These are phyloP conservation scores for Aspergillus conjunctus DNA, from an alignment of 495 filamentous ascomycete genomes.

Conservation along the genomic window DNA sequence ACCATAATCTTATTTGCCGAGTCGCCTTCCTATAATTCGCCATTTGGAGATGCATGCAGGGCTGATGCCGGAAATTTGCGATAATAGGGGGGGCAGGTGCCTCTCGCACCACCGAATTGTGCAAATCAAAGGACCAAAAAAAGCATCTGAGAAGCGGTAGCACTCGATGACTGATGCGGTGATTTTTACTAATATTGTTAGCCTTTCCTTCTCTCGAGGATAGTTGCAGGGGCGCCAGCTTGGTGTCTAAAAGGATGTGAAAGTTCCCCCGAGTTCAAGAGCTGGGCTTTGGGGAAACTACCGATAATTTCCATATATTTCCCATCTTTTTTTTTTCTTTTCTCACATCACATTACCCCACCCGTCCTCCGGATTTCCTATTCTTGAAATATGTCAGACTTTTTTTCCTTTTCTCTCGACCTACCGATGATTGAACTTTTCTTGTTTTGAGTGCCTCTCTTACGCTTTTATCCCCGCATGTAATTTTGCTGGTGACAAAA, in stretches of 20 bases:
- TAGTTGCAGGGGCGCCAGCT: conserved; percentile 18
- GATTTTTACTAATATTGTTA: conserved; percentile 25
- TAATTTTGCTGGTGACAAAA: conserved; percentile 38
- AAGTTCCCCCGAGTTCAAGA: conserved; percentile 9
- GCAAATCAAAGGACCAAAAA: conserved; percentile 15
- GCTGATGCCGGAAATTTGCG: conserved; percentile 15
- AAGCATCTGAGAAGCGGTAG: conserved; percentile 15
- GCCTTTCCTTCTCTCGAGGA: conserved; percentile 15
- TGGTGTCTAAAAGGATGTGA: conserved; percentile 12
- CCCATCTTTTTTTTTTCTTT: conserved; percentile 19
- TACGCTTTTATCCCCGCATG: conserved; percentile 42
- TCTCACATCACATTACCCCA: conserved; percentile 21
- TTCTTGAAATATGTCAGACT: conserved; percentile 21
- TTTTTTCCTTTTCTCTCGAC: conserved; percentile 19
- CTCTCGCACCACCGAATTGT: conserved; percentile 6
- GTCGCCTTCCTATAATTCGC: conserved; percentile 37
- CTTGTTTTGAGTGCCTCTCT: conserved; percentile 32
- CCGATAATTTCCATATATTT: conserved; percentile 28
- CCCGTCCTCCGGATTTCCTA: conserved; percentile 18
- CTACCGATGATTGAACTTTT: conserved; percentile 19
- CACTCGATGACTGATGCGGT: conserved; percentile 23
- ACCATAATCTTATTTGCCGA: conserved; percentile 48
- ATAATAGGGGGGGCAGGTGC: conserved; percentile 12
- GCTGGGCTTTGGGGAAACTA: conserved; percentile 20
- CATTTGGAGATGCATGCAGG: conserved; percentile 30